Conservation (phyloP, 352 stramenopile genomes). For the Globisporangium orthogonon region DNA sequence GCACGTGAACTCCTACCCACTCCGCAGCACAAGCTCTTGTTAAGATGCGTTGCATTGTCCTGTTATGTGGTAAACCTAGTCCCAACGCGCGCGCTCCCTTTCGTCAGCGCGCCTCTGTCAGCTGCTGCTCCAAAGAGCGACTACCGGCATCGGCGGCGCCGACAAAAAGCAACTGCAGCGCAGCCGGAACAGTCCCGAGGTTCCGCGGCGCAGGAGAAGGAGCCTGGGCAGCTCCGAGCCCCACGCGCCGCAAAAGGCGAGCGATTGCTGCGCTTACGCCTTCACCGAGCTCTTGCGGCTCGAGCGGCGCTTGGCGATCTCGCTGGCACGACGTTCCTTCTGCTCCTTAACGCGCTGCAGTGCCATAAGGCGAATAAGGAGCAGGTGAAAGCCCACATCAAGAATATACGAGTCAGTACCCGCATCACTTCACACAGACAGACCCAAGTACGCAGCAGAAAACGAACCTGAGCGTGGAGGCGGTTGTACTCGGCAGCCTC, state of each 20-base stretch:
- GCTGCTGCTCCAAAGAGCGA: neutral
- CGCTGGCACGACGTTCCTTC: slow-evolving; percentile 96
- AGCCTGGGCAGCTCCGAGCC: no score
- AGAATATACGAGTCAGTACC: slow-evolving; percentile 37
- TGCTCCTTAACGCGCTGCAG: slow-evolving; percentile 97
- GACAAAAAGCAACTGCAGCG: slow-evolving; percentile 3
- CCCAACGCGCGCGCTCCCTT: slow-evolving; percentile 1
- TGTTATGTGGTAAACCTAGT: slow-evolving; percentile 23
- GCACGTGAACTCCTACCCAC: neutral
- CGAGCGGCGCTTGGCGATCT: slow-evolving; percentile 97
- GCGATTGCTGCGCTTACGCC: slow-evolving; percentile 49
- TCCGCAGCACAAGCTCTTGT: neutral
- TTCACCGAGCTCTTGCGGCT: slow-evolving; percentile 94
- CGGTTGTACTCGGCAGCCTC: slow-evolving; percentile 97
- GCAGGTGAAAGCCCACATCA: slow-evolving; percentile 51
- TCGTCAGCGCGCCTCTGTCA: neutral
- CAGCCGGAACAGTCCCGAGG: neutral
- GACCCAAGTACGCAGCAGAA: slow-evolving; percentile 1
- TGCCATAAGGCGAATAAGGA: slow-evolving; percentile 92
- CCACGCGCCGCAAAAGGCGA: neutral
- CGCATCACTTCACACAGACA: neutral
- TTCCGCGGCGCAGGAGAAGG: neutral
- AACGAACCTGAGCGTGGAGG: slow-evolving; percentile 90
- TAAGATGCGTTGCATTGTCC: slow-evolving; percentile 20
- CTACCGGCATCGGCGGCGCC: neutral